These are phyloP conservation scores for Colletotrichum horii DNA, from an alignment of 2,329 filamentous ascomycete genomes.

Conservation along the genomic window DNA sequence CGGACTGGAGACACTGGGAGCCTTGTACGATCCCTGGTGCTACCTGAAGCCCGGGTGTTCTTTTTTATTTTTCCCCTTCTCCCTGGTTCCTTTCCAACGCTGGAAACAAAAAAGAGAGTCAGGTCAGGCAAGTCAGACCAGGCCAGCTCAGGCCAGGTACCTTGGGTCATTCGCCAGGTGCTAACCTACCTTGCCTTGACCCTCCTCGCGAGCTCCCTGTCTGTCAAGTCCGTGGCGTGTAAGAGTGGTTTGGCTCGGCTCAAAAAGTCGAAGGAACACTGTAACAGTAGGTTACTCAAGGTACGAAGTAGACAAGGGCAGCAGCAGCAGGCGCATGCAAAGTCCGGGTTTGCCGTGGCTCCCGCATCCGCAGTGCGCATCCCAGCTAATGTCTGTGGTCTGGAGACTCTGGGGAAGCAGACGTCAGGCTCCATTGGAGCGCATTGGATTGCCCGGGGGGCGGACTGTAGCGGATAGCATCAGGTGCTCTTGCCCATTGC, in stretches of 20 bases:
- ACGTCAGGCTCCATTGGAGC: neutral
- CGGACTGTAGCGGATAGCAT: neutral
- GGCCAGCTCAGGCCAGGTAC: neutral
- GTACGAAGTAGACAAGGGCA: neutral
- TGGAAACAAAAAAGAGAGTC: neutral
- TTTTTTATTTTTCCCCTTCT: neutral
- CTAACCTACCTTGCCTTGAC: neutral
- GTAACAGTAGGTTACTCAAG: neutral
- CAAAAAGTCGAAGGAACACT: neutral
- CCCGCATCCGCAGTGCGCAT: neutral
- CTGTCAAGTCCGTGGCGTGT: neutral
- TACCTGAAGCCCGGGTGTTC: neutral
- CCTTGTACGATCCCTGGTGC: neutral
- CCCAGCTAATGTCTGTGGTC: neutral
- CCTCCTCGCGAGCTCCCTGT: neutral
- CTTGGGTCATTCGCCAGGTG: neutral
- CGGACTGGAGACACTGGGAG: neutral
- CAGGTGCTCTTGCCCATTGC: conserved; percentile 3
- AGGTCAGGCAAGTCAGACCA: neutral
- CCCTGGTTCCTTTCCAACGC: neutral
- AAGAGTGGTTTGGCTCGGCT: neutral
- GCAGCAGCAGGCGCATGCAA: neutral
- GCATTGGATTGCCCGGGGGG: neutral
- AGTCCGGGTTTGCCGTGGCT: neutral
- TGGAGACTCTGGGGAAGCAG: neutral